Evolutionary conservation across 2,329 filamentous ascomycete genomes (phyloP).

Genomic region (Ophiocordyceps camponoti-leonardi): DNA sequence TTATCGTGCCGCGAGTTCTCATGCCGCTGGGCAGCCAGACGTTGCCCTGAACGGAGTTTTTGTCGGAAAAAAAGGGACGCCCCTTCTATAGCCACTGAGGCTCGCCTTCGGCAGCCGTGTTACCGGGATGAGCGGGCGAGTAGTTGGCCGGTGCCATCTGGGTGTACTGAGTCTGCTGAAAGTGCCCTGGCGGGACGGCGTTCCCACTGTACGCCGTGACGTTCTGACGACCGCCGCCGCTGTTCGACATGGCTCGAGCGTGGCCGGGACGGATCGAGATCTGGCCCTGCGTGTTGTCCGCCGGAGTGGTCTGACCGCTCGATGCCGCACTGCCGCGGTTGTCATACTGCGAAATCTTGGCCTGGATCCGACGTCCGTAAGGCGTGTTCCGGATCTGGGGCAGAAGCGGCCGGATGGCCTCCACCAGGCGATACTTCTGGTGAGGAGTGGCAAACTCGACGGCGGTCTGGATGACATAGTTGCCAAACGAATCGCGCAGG

Average conservation of each 20-base stretch:
- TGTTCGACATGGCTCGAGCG: constrained; percentile 24
- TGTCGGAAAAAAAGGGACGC: not conserved
- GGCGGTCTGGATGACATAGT: constrained; percentile 96
- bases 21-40: too few relatives aligned
- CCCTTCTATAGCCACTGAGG: constrained; percentile 19
- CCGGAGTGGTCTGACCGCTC: constrained; percentile 32
- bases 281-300: constrained; percentile 36
- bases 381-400: constrained; percentile 77
- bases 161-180: constrained; percentile 12
- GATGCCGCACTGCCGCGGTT: constrained; percentile 23
- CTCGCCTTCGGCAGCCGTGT: constrained; percentile 14
- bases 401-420: constrained; percentile 70
- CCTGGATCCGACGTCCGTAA: constrained; percentile 83
- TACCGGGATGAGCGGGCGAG: constrained; percentile 8
- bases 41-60: too few relatives aligned
- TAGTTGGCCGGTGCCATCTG: constrained; percentile 11
- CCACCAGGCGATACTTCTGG: constrained; percentile 60
- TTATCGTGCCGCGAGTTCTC: constrained; percentile 9
- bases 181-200: constrained; percentile 13
- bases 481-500: constrained; percentile 83
- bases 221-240: constrained; percentile 4
- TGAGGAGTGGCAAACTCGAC: constrained; percentile 65
- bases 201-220: constrained; percentile 20
- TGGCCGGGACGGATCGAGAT: constrained; percentile 28
- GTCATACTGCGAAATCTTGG: constrained; percentile 59